phyloP scores from a whole-genome alignment of 1,284 basidiomycete genomes.

The Boletus sp. region DNA sequence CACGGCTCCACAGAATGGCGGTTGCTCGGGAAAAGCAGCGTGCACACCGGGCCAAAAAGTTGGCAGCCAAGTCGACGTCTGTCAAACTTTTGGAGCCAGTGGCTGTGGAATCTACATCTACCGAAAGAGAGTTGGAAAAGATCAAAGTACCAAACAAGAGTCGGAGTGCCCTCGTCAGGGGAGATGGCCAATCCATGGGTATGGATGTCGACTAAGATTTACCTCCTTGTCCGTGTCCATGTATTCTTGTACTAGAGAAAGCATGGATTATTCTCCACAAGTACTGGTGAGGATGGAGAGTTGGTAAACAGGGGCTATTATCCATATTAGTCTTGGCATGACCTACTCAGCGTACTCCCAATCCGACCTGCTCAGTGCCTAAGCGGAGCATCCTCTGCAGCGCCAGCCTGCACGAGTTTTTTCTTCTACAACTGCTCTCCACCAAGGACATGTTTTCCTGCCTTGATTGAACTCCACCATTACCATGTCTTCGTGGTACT shows the following conservation, averaged over 20 bases:
- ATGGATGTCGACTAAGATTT: slow-evolving; percentile 79
- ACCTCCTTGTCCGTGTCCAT: too few species aligned
- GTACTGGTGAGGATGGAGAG: not conserved
- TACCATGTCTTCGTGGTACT: slow-evolving; percentile 34
- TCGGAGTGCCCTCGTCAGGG: slow-evolving; percentile 69
- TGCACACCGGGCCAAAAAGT: slow-evolving; percentile 61
- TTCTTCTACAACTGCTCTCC: not conserved
- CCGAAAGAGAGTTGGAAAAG: slow-evolving; percentile 64
- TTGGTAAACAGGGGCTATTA: slow-evolving; percentile 21
- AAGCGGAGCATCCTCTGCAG: slow-evolving; percentile 6
- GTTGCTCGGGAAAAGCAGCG: slow-evolving; percentile 68
- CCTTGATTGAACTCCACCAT: slow-evolving; percentile 18
- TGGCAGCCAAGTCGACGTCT: slow-evolving; percentile 54
- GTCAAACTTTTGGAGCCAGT: slow-evolving; percentile 74
- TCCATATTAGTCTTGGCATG: slow-evolving; percentile 17
- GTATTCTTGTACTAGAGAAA: not conserved
- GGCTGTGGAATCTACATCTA: slow-evolving; percentile 40
- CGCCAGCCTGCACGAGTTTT: slow-evolving; percentile 1
- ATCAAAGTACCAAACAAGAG: slow-evolving; percentile 72
- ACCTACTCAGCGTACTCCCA: not conserved
- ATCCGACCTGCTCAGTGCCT: not conserved
- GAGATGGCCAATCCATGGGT: slow-evolving; percentile 75
- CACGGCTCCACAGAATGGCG: slow-evolving; percentile 62
- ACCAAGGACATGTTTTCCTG: slow-evolving; percentile 20
- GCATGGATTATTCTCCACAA: not conserved